Evolutionary conservation across 2,329 filamentous ascomycete genomes (phyloP), one percentile per base, ranked within the genome.

Genomic region (Aspergillus glaucus): DNA sequence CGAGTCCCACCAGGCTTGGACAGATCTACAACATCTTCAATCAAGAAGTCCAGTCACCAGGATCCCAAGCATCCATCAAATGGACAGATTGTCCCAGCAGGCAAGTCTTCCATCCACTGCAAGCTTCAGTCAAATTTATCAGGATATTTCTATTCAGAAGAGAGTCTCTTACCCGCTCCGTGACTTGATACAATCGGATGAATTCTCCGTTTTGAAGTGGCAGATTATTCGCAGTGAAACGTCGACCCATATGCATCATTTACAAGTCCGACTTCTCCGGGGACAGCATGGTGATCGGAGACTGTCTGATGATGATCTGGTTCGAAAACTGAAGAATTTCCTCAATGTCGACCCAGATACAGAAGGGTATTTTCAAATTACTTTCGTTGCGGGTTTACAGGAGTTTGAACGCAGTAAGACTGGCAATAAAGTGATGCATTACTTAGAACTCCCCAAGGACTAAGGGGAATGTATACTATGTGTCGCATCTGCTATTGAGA

Each of bases 31-130:
- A 36, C 34, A 36, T 36, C 14, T 9, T 55, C 47, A 1, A 59
- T 22, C 21, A 59, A 22, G 17, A 57, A 52, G 41, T 59, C 56
- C 2, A 55, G 56, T 47, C 56, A 44, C 56, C 53, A 59, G 19
- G 52, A 53, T 15, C 56, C 56, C 21, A 49, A 44, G 3, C 44
- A n/a, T 5, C 42, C 26, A 5, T 36, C 19, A 12, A 24, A 50
- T 17, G 46, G 43, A 21, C 26, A 40, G 30, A 45, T 15, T n/a
- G 7, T 36, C 7, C 34, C 34, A 12, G 34, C 34, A 9, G 34
- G 34, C 9, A n/a, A 12, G 9, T 2, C 6, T 39, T 24, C 41
- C 19, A n/a, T 46, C 45, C 6, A 39, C 34, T n/a, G n/a, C n/a
- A n/a, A n/a, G n/a, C n/a, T n/a, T n/a, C n/a, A n/a, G n/a, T n/a